These are phyloP conservation scores for Clavaria fumosa DNA, from an alignment of 768 basidiomycete species.

Conservation along the genomic window DNA sequence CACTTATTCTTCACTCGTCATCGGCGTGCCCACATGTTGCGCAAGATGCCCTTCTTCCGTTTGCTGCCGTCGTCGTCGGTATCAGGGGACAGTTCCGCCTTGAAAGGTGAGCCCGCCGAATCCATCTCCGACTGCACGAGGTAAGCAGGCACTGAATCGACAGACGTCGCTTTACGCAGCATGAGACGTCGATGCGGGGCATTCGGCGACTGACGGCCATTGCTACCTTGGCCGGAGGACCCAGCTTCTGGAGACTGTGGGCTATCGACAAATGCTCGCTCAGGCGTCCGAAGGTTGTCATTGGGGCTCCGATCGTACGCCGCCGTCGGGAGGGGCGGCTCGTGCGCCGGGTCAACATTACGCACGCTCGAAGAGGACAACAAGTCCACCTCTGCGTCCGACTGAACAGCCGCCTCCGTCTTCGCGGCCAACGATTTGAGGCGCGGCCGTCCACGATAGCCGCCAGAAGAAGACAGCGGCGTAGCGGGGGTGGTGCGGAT, in stretches of 20 bases:
- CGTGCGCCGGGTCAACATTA: too few relatives aligned
- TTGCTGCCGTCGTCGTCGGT: constrained; percentile 24
- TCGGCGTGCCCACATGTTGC: constrained; percentile 26
- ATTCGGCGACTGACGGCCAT: constrained; percentile 1
- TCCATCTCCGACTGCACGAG: constrained; percentile 10
- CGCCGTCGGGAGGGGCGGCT: too few relatives aligned
- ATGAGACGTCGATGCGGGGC: constrained; percentile 5
- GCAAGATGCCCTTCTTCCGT: constrained; percentile 27
- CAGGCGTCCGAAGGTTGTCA: constrained; percentile 17
- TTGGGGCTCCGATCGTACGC: too few relatives aligned
- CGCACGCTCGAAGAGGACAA: constrained; percentile 7
- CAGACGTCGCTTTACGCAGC: constrained; percentile 38
- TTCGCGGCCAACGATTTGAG: background rate
- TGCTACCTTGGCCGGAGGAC: background rate
- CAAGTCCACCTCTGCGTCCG: background rate
- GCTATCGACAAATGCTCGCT: constrained; percentile 7
- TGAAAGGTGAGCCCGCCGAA: constrained; percentile 9
- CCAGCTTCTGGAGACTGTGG: constrained; percentile 3
- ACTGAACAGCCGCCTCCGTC: background rate
- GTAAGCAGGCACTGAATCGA: constrained; percentile 35
- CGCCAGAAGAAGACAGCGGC: background rate
- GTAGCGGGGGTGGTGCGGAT: background rate
- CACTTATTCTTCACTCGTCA: too few relatives aligned
- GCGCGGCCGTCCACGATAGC: background rate
- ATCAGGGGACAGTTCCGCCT: constrained; percentile 16